A percentile compares a stretch with the other conserved stretches of the same genome.
phyloP scores from a whole-genome alignment of 805 yeast species.

The Blastobotrys chiropterorum region DNA sequence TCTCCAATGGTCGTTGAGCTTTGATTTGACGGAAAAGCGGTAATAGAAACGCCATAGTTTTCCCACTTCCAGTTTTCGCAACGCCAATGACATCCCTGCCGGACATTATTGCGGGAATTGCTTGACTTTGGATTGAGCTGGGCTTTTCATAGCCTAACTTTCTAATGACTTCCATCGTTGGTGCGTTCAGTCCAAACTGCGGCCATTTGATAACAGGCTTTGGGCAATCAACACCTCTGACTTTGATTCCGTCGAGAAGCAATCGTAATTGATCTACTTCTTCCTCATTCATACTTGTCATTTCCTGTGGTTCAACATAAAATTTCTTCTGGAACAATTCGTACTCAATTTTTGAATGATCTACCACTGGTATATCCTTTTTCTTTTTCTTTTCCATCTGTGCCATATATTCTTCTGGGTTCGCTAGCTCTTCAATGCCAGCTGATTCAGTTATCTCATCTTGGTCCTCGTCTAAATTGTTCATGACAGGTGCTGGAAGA shows the following conservation, averaged over 20 bases:
- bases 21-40: conserved; percentile 81
- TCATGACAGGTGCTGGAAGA: conserved; percentile 12
- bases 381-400: conserved; percentile 36
- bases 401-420: conserved; percentile 29
- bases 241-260: conserved; percentile 56
- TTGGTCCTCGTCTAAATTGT: conserved; percentile 14
- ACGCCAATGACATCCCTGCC: conserved; percentile 90
- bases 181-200: conserved; percentile 69
- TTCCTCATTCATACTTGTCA: conserved; percentile 41
- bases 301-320: conserved; percentile 54
- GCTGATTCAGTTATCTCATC: conserved; percentile 26
- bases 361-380: conserved; percentile 45
- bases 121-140: conserved; percentile 86
- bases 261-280: conserved; percentile 53
- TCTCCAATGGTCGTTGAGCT: conserved; percentile 52
- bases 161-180: conserved; percentile 47
- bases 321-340: conserved; percentile 55
- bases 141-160: conserved; percentile 53
- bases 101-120: conserved; percentile 82
- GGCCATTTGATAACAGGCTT: conserved; percentile 73
- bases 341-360: conserved; percentile 40
- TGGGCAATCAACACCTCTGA: conserved; percentile 52
- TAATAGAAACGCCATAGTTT: conserved; percentile 79
- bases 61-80: conserved; percentile 96
- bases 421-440: conserved; percentile 25